phyloP scores from a whole-genome alignment of 1,284 basidiomycete genomes.

The Amylostereum chailletii region DNA sequence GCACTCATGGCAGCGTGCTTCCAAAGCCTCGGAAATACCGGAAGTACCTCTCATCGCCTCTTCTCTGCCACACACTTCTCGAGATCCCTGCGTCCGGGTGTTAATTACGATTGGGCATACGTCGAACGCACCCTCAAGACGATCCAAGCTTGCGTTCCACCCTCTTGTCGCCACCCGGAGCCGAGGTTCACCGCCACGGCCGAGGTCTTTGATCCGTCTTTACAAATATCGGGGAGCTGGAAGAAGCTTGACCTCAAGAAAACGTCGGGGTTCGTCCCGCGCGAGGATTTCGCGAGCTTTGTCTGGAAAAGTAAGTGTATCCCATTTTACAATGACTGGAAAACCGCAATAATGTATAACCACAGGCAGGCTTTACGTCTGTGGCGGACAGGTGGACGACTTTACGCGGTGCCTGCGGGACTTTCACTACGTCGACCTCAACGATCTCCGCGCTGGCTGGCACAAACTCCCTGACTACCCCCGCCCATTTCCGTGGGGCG shows the following conservation, averaged over 20 bases:
- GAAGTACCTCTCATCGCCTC: constrained; percentile 12
- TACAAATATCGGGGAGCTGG: constrained; percentile 22
- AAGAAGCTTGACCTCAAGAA: constrained; percentile 17
- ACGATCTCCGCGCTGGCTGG: constrained; percentile 20
- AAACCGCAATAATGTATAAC: not conserved
- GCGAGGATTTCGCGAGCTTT: constrained; percentile 18
- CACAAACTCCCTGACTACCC: constrained; percentile 23
- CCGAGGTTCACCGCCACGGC: constrained; percentile 13
- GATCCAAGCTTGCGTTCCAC: not conserved
- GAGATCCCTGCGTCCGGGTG: not conserved
- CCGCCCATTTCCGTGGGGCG: not conserved
- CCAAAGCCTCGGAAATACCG: constrained; percentile 16
- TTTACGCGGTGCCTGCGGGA: constrained; percentile 22
- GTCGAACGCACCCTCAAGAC: not conserved
- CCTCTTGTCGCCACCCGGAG: constrained; percentile 16
- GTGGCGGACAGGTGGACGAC: constrained; percentile 22
- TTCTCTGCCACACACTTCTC: constrained; percentile 3
- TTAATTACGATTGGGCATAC: not conserved
- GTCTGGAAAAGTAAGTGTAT: constrained; percentile 16
- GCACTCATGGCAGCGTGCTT: constrained; percentile 11
- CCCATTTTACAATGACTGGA: not conserved
- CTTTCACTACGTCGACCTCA: constrained; percentile 25
- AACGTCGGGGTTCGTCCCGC: constrained; percentile 9
- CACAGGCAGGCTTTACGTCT: constrained; percentile 24
- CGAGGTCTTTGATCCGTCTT: constrained; percentile 13